Percentiles rank a stretch among this genome's conserved stretches.
Evolutionary conservation across 257 asterid species (phyloP).

Genomic region (Parsonsia alboflavescens): DNA sequence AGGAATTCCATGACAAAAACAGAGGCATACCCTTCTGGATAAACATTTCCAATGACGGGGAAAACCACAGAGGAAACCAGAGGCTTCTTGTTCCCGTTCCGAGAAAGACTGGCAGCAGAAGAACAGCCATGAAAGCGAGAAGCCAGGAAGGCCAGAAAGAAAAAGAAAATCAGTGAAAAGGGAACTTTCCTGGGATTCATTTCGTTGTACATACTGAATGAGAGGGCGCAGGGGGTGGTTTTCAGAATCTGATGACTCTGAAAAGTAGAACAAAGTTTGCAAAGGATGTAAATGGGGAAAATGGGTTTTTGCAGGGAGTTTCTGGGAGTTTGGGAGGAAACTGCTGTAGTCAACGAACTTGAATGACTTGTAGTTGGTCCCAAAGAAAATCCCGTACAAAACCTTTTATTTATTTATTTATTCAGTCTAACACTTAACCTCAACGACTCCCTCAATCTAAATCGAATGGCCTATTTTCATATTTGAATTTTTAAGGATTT

Average conservation of each 20-base stretch:
- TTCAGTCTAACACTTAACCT: too few species aligned
- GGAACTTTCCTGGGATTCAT: conserved; percentile 1
- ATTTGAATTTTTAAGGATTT: too few species aligned
- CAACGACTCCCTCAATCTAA: too few species aligned
- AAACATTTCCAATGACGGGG: conserved; percentile 76
- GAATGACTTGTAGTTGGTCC: too few species aligned
- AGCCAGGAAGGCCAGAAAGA: background rate
- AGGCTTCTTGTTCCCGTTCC: conserved; percentile 10
- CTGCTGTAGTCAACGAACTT: background rate
- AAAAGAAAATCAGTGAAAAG: conserved; percentile 2
- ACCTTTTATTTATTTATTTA: too few species aligned
- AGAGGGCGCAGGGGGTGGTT: background rate
- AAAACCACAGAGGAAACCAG: conserved; percentile 59
- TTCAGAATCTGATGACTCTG: too few species aligned
- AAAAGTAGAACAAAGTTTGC: background rate
- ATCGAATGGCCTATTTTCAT: too few species aligned
- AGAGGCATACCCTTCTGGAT: conserved; percentile 64
- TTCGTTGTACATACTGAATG: background rate
- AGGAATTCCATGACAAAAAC: background rate
- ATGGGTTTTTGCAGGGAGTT: background rate
- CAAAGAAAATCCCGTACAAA: too few species aligned
- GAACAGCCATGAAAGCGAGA: conserved; percentile 9
- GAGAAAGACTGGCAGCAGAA: conserved; percentile 8
- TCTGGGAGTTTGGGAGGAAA: conserved; percentile 12
- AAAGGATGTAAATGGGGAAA: background rate